Evolutionary conservation across 106 monocot genomes (phyloP), one percentile per base, ranked within the genome.

Genomic region (Acanthochlamys bracteata): DNA sequence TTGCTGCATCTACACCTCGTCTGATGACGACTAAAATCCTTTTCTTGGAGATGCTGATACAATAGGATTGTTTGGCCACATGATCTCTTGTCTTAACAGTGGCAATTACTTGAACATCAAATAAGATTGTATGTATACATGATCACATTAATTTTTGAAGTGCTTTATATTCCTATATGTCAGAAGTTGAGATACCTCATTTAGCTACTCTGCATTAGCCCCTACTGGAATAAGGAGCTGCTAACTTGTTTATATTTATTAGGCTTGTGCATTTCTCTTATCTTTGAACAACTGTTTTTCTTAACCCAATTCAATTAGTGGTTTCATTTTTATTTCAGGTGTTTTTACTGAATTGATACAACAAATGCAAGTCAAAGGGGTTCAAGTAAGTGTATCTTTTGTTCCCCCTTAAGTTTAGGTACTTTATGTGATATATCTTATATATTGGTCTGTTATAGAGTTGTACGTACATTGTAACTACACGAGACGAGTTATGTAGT

Each of bases 311-410:
- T 55, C 16, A 16, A 40, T 46, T 11, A 22, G 23, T 63, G n/a
- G 7, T 42, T 25, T 54, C 54, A 19, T 73, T n/a, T 27, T 41
- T n/a, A n/a, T 67, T 69, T 14, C 72, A 95, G 94, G 94, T 71
- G 86, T 95, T 66, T 95, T 95, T 70, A 95, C 94, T 40, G 94
- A 95, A 71, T 79, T 95, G 55, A 95, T 95, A 75, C 94, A 95
- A 57, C 86, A 95, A 62, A 95, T 95, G 90, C 90, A 95, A 84
- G 94, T 95, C 53, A 95, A 90, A 79, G 94, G 94, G 57, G 90
- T 95, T 42, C 94, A 95, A 73, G 94, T 87, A 80, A 75, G 79
- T 53, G 61, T 8, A 21, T 41, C 63, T 62, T 25, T 26, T 53
- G 55, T 47, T 40, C 53, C 22, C 53, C 23, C 14, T 61, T 10